A percentile compares a stretch with the other conserved stretches of the same genome.
Conservation (phyloP, 148 eudicot species). For the Rhododendron kiyosumense region DNA sequence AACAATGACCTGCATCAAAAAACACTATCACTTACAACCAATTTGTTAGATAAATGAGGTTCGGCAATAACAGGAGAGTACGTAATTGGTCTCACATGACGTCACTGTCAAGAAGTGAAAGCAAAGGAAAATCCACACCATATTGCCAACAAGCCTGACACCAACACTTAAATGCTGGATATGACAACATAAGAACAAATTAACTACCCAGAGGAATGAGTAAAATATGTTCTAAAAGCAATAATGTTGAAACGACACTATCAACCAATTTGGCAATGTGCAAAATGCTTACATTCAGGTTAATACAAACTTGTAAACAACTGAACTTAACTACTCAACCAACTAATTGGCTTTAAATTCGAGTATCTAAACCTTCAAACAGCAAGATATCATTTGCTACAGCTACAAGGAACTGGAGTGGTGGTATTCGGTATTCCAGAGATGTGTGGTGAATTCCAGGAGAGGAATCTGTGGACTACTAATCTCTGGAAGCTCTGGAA, state of each 20-base stretch:
- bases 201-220: background rate
- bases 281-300: background rate
- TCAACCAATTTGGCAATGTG: background rate
- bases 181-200: background rate
- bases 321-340: background rate
- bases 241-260: background rate
- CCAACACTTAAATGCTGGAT: constrained; percentile 95
- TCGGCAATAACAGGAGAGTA: constrained; percentile 9
- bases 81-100: constrained; percentile 61
- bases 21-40: constrained; percentile 15
- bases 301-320: background rate
- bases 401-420: background rate
- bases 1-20: constrained; percentile 74
- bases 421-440: background rate
- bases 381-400: background rate
- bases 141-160: constrained; percentile 91
- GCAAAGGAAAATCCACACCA: constrained; percentile 59
- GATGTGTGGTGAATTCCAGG: background rate
- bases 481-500: background rate
- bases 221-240: background rate
- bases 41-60: background rate
- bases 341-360: background rate
- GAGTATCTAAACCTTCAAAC: background rate
- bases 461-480: background rate
- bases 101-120: constrained; percentile 68